Conservation (phyloP, 2,329 filamentous ascomycete species). For the Cladosporium sp. region DNA sequence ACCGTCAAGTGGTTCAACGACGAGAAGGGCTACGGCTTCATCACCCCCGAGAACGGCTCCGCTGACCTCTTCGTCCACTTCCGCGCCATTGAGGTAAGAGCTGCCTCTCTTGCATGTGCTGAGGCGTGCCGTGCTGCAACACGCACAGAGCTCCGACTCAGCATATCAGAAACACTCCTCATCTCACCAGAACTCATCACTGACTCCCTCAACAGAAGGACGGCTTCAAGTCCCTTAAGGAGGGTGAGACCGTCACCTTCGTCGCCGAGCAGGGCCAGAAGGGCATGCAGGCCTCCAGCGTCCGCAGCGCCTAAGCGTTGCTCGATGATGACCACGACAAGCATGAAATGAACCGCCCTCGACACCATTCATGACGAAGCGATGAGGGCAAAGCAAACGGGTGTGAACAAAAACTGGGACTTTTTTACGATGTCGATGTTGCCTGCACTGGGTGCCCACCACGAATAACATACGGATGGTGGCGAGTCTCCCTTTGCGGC, state of each 20-base stretch:
- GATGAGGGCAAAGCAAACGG: slow-evolving; percentile 8
- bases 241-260: slow-evolving; percentile 22
- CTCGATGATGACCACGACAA: neutral
- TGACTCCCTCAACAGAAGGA: slow-evolving; percentile 13
- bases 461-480: neutral
- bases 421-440: slow-evolving; percentile 11
- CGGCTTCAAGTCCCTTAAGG: slow-evolving; percentile 23
- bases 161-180: neutral
- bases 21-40: slow-evolving; percentile 23
- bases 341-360: neutral
- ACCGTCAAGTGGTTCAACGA: slow-evolving; percentile 25
- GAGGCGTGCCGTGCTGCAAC: neutral
- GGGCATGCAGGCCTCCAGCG: slow-evolving; percentile 22
- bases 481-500: neutral
- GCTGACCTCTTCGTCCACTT: slow-evolving; percentile 24
- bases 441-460: neutral
- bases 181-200: neutral
- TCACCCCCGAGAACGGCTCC: slow-evolving; percentile 23
- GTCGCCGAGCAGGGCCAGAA: slow-evolving; percentile 23
- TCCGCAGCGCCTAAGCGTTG: slow-evolving; percentile 11
- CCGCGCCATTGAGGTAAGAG: slow-evolving; percentile 22
- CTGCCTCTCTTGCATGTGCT: neutral
- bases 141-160: neutral
- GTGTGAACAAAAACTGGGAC: slow-evolving; percentile 7
- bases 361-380: slow-evolving; percentile 1